Evolutionary conservation across 2,329 filamentous ascomycete genomes (phyloP), one percentile per base, ranked within the genome.

Genomic region (Colletotrichum euphorbiae): DNA sequence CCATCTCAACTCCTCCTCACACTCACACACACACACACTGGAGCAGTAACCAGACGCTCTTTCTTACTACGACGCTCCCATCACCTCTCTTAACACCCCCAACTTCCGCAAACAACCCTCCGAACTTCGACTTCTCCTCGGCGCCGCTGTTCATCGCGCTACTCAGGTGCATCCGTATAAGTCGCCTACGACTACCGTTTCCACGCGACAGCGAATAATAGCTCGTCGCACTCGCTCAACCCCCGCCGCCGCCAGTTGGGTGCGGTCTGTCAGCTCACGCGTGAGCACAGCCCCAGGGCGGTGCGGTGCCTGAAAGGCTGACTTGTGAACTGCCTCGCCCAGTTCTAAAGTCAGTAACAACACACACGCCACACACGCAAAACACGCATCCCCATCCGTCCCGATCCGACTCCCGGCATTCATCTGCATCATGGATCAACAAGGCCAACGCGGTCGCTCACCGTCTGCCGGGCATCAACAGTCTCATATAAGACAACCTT

Each of bases 401-500:
- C 74, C 45, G 36, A 28, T 59, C 48, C 66, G 61, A 65, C 15
- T 60, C 33, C 61, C 66, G 61, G 54, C 48, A 55, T 48, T 48
- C 61, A 40, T 65, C 57, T 60, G 59, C 66, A 76, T 74, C 74
- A 82, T 82, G 80, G 80, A 81, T 77, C 80, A 80, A 72, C 78
- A 80, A 71, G 74, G 73, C 74, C 79, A 80, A 71, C 77, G 75
- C 77, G 87, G 87, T 76, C 88, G 88, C 76, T 90, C 89, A 73
- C 87, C 85, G 72, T 90, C 89, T 75, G 82, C 83, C 76, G 83
- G 84, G 71, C 84, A 86, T 75, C 84, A 87, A 75, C 80, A 80
- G 76, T 77, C 82, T 82, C 84, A 89, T 89, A 90, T 91, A 90
- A 91, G 86, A 78, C 88, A 89, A 78, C 66, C 66, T 45, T 86